A percentile compares a stretch with the other conserved stretches of the same genome.
Conservation (phyloP, 1,284 basidiomycete genomes). For the Tilletia walkeri region DNA sequence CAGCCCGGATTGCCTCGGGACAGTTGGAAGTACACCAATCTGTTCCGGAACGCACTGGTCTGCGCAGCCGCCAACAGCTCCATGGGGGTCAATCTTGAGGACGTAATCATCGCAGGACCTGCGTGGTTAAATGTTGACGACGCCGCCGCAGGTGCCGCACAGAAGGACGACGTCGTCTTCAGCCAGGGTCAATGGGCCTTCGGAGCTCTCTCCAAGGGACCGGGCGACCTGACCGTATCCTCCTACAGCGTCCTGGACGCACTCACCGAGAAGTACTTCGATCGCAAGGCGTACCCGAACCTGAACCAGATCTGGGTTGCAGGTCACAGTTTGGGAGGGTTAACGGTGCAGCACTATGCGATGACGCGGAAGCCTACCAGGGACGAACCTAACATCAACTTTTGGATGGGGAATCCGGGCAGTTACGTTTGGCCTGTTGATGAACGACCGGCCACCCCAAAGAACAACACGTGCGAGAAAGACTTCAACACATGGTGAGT, state of each 20-base stretch:
- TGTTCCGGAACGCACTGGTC: conserved; percentile 42
- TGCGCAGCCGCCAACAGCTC: conserved; percentile 36
- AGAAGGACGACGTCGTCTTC: conserved; percentile 37
- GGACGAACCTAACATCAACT: conserved; percentile 34
- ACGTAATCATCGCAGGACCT: conserved; percentile 43
- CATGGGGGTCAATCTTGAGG: conserved; percentile 35
- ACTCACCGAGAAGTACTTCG: conserved; percentile 39
- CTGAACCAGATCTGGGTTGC: conserved; percentile 41
- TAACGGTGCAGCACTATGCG: conserved; percentile 46
- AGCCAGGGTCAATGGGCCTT: conserved; percentile 31
- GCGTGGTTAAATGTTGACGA: conserved; percentile 38
- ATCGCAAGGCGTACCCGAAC: conserved; percentile 42
- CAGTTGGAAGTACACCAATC: conserved; percentile 47
- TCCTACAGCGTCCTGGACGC: conserved; percentile 43
- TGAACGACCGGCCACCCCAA: conserved; percentile 31
- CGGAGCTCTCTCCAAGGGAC: conserved; percentile 34
- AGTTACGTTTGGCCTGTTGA: conserved; percentile 38
- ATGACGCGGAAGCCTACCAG: conserved; percentile 37
- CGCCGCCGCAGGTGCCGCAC: conserved; percentile 32
- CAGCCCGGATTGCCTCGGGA: conserved; percentile 43
- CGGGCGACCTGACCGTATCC: conserved; percentile 28
- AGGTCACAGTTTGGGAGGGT: conserved; percentile 48
- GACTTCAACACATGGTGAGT: conserved; percentile 9
- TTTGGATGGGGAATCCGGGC: conserved; percentile 44
- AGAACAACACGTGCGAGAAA: conserved; percentile 28